Conservation (phyloP, 2,329 filamentous ascomycete species). For the Fusarium citri region DNA sequence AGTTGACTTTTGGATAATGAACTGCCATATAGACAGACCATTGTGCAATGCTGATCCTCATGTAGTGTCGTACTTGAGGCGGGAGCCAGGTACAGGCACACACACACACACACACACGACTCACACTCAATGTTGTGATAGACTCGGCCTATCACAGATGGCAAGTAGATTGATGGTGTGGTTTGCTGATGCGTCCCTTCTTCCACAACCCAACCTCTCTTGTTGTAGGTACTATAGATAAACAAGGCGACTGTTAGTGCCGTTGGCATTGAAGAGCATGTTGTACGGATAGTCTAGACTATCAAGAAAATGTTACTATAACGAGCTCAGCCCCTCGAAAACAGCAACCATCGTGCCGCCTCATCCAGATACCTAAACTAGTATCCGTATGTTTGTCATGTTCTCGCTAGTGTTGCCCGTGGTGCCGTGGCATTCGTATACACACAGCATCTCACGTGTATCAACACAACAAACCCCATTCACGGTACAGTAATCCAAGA, state of each 20-base stretch:
- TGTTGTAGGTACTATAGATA: background rate
- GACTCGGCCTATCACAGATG: background rate
- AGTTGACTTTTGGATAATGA: background rate
- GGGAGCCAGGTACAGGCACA: background rate
- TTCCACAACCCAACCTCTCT: background rate
- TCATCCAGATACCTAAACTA: background rate
- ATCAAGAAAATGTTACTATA: background rate
- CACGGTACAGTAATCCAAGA: background rate
- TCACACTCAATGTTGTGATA: background rate
- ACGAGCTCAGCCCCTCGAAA: constrained; percentile 4
- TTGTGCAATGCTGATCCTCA: background rate
- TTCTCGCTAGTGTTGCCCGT: constrained; percentile 13
- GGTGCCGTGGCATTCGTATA: constrained; percentile 21
- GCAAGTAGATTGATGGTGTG: background rate
- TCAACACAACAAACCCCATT: constrained; percentile 6
- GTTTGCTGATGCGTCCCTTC: constrained; percentile 1
- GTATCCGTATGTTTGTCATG: background rate
- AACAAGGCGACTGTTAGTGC: constrained; percentile 5
- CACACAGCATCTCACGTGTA: constrained; percentile 5
- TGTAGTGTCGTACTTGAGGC: background rate
- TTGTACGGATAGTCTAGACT: background rate
- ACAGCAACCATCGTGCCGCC: background rate
- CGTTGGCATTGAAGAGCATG: background rate
- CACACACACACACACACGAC: background rate
- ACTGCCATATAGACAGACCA: background rate